Evolutionary conservation across 2,329 filamentous ascomycete species (phyloP), one percentile per base, ranked within the genome.

Genomic region (Phaeosphaeria sp.): DNA sequence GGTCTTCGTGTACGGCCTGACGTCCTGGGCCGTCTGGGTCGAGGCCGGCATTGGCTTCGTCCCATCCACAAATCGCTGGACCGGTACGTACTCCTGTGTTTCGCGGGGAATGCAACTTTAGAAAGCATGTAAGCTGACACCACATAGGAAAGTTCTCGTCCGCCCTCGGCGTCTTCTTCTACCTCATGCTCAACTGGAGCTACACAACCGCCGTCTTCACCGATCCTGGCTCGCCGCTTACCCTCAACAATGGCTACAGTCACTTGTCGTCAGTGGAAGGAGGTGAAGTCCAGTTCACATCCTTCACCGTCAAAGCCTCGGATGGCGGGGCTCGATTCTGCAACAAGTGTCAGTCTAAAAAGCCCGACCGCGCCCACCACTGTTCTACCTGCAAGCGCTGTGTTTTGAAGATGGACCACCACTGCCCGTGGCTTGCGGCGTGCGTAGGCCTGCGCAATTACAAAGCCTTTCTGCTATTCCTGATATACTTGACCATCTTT

Each of bases 351-450:
- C 91, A 96, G 80, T 89, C 89, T 52, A 87, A 91, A 62, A 99
- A 99, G 81, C 95, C 95, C 43, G 95, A 99, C 79, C 91, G 95
- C 60, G 89, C 94, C 30, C 95, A 99, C 78, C 95, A 99, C 81
- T 99, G 95, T 84, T 96, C 92, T 11, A 96, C 93, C 3, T 99
- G 95, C 80, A 88, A 90, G 66, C 90, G 90, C 72, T 99, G 95
- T 77, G 93, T 99, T 23, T 84, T 99, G 77, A 99, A 99, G 83
- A 99, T 99, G 95, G 95, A 99, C 75, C 95, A 99, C 77, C 95
- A 99, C 80, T 99, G 95, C 76, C 95, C 95, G 17, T 99, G 95
- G 95, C 85, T 99, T 50, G 94, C 95, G 25, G 97, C 92, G 3
- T 99, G 95, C 77, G 91, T 99, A 58, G 95, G 95, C 20, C 82